Evolutionary conservation across 169 alveolate genomes (phyloP), one percentile per base, ranked within the genome.

Genomic region (Plasmodium malariae): DNA sequence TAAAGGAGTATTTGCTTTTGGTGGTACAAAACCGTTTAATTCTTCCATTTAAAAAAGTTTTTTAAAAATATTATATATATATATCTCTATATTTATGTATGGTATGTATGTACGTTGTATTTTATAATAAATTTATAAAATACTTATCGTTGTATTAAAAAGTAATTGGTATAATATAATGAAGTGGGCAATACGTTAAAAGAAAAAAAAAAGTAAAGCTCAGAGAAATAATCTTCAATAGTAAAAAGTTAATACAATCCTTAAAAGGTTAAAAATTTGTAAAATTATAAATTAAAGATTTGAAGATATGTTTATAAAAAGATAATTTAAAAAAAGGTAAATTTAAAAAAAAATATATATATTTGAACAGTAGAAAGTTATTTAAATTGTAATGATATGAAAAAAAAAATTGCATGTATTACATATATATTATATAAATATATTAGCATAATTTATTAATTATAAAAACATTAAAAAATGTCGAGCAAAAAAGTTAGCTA

Each of bases 1-100:
- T 65, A 78, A 45, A 17, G 89, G 89, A 2, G 69, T 26, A 19
- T 78, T 43, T 78, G 43, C 43, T 54, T 40, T 62, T 48, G 89
- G 89, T 45, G 89, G 89, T 12, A 78, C 11, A 78, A 62, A 78
- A 48, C 89, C 89, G 78, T 78, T 78, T 76, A 62, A 78, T 78
- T 62, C 74, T 71, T 28, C 85, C 85, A 71, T 71, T 71, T 74
- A 37, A 34, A 48, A 74, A 36, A 36, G 59, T 28, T 24, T 19
- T 45, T 74, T 37, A 37, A 40, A 7, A 26, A n/a, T 63, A 14
- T 43, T 43, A 6, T 26, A 14, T 48, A 48, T 48, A 49, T 49
- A 49, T 49, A 49, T 43, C 6, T 43, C 6, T 40, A 43, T 43
- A 43, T 49, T n/a, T 49, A 49, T 49, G 19, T 49, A 21, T 49